These are phyloP conservation scores for Fennellomyces sp. DNA, from an alignment of 371 early-diverging fungal genomes.

Conservation along the genomic window DNA sequence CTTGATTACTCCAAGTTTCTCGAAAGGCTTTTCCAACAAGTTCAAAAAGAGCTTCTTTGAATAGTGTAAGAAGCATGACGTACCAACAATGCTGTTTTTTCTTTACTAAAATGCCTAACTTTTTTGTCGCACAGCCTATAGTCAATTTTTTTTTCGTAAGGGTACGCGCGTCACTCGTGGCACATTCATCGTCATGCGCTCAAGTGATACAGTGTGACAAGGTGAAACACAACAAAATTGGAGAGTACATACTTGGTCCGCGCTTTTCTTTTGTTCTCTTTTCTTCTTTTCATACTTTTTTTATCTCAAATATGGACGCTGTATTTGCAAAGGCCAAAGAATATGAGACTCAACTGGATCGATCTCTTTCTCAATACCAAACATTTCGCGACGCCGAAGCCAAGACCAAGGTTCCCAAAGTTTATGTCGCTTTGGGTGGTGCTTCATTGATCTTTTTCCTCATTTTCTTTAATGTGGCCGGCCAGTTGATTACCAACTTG, in stretches of 20 bases:
- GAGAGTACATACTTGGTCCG: background rate
- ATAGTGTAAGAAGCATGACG: no score
- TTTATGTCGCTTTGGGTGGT: constrained; percentile 72
- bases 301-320: background rate
- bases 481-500: constrained; percentile 74
- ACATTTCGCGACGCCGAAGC: constrained; percentile 14
- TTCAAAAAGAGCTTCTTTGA: no score
- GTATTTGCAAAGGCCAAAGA: constrained; percentile 15
- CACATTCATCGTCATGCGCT: background rate
- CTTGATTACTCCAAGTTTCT: no score
- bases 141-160: no score
- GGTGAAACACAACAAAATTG: background rate
- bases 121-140: no score
- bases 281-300: constrained; percentile 2
- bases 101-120: no score
- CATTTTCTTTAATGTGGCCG: constrained; percentile 90
- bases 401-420: constrained; percentile 70
- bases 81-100: no score
- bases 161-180: background rate
- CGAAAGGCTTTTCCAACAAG: no score
- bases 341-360: constrained; percentile 12
- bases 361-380: constrained; percentile 12
- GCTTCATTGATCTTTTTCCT: constrained; percentile 64
- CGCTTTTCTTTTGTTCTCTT: background rate
- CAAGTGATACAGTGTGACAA: background rate